Conservation (phyloP, 345 rosid genomes). For the Dimocarpus longan region DNA sequence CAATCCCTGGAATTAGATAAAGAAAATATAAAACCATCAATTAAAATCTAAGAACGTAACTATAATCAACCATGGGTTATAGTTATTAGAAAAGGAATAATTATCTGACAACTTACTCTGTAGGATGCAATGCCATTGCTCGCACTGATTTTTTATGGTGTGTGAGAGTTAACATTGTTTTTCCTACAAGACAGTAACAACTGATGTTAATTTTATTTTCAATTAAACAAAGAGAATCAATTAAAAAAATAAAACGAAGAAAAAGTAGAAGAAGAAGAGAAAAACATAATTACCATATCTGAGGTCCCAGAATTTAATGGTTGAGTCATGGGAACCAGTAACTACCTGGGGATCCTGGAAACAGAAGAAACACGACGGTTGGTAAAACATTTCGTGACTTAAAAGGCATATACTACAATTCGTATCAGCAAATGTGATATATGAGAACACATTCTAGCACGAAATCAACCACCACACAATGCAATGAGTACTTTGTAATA, state of each 20-base stretch:
- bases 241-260: background rate
- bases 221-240: background rate
- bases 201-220: background rate
- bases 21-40: slow-evolving; percentile 16
- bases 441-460: background rate
- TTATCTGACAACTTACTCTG: slow-evolving; percentile 57
- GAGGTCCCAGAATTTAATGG: slow-evolving; percentile 98
- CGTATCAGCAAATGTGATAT: background rate
- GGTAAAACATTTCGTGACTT: background rate
- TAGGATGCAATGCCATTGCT: slow-evolving; percentile 93
- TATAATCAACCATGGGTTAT: background rate
- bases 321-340: slow-evolving; percentile 95
- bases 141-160: slow-evolving; percentile 99
- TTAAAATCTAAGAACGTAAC: background rate
- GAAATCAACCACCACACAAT: background rate
- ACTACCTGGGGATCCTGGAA: slow-evolving; percentile 97
- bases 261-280: background rate
- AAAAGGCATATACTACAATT: background rate
- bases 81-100: background rate
- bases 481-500: background rate
- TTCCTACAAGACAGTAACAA: slow-evolving; percentile 54
- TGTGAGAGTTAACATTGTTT: slow-evolving; percentile 89
- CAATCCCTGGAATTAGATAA: slow-evolving; percentile 54
- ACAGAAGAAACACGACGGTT: slow-evolving; percentile 12
- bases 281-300: slow-evolving; percentile 68